Conservation (phyloP, 371 early-diverging fungal species). For the Lichtheimia ramosa region DNA sequence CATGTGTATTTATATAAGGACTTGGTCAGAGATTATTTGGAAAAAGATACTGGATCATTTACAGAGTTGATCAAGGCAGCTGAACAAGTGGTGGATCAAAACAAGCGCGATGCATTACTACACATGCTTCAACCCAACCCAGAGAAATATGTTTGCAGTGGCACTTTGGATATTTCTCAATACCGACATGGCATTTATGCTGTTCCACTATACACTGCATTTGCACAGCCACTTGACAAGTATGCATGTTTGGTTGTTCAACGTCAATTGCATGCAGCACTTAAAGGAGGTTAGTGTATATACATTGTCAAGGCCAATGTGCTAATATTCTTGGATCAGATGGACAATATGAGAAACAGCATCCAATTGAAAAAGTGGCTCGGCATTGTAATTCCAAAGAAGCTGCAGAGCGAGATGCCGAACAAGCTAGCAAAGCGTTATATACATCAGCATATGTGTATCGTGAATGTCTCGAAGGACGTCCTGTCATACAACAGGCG, state of each 20-base stretch:
- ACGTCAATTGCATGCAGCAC: constrained; percentile 50
- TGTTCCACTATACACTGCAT: constrained; percentile 75
- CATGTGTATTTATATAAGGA: constrained; percentile 10
- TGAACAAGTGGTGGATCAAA: not conserved
- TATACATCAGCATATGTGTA: constrained; percentile 35
- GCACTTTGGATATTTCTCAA: constrained; percentile 56
- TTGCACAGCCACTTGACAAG: constrained; percentile 90
- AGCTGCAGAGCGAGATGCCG: constrained; percentile 16
- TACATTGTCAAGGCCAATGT: constrained; percentile 1
- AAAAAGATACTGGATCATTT: not conserved
- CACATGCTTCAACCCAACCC: not conserved
- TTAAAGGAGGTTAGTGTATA: constrained; percentile 18
- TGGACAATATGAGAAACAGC: too few species aligned
- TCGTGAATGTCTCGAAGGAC: constrained; percentile 20
- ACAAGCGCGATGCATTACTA: not conserved
- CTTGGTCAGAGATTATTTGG: constrained; percentile 21
- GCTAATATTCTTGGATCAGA: too few species aligned
- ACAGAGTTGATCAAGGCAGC: not conserved
- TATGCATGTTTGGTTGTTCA: constrained; percentile 94
- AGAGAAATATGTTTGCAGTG: constrained; percentile 72
- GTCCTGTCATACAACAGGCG: constrained; percentile 1
- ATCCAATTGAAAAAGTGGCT: constrained; percentile 24
- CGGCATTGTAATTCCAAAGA: constrained; percentile 32
- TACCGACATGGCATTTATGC: constrained; percentile 67
- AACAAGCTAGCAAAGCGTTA: constrained; percentile 22